Base-by-base conservation (phyloP, 208 protist genomes). In the Crithidia acanthocephali region DNA sequence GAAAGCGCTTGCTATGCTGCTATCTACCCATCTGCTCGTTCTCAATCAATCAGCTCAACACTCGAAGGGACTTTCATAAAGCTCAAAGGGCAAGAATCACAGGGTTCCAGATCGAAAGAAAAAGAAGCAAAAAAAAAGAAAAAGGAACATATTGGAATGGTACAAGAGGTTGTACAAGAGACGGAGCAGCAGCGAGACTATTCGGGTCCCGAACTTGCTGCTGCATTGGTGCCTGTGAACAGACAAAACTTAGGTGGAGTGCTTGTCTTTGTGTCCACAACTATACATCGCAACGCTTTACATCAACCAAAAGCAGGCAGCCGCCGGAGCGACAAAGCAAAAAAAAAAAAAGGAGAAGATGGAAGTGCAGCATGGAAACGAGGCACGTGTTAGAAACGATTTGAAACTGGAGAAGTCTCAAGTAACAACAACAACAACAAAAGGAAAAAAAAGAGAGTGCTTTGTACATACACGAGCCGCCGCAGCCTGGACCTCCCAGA, bases 81-180 rank as follows among this genome's bases (percentile, higher is more conserved):
- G 13, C 13, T 15, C 37, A 6, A 51, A 51, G 0, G n/a, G 45
- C n/a, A 51, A 23, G 8, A 44, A 33, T 47, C 13, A 63, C 50
- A 48, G 44, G 51, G 40, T 27, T 48, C 56, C 22, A 73, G 45
- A 50, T n/a, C n/a, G n/a, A n/a, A n/a, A n/a, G n/a, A 80, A 44
- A 42, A 42, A 57, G 11, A 35, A 4, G 0, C 8, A 68, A 55
- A 68, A 56, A 45, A 18, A 37, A 27, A 73, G 66, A 25, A 56
- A 20, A 45, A 37, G 27, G 16, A 47, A 51, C 25, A 42, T 6
- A 42, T n/a, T n/a, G n/a, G n/a, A n/a, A n/a, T n/a, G n/a, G n/a
- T n/a, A n/a, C n/a, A n/a, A n/a, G n/a, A n/a, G n/a, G n/a, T n/a
- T n/a, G n/a, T n/a, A 42, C 6, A 42, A 42, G 13, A 42, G 37